Evolutionary conservation across 176 grass and related monocot genomes (phyloP).

Genomic region (Bolboschoenus planiculmis): DNA sequence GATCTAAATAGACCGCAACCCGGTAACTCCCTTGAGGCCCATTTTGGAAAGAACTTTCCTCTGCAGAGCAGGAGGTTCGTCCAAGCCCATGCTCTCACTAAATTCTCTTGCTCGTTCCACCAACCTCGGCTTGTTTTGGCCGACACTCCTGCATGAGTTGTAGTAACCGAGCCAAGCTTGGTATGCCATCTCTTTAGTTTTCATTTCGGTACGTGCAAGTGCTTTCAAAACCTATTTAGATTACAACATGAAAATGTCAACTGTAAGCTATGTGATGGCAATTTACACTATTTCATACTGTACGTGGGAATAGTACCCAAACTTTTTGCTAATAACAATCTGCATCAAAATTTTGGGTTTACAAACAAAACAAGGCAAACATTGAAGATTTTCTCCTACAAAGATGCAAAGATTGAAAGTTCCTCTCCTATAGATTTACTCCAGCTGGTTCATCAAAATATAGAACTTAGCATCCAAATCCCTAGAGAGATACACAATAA

Average conservation of each 20-base stretch:
- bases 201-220: conserved; percentile 45
- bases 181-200: conserved; percentile 72
- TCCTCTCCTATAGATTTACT: not conserved
- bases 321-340: not conserved
- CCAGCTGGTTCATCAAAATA: not conserved
- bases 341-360: not conserved
- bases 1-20: conserved; percentile 35
- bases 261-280: not conserved
- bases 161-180: conserved; percentile 97
- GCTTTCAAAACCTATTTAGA: conserved; percentile 48
- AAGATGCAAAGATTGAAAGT: not conserved
- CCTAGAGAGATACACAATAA: not conserved
- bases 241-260: conserved; percentile 9
- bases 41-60: conserved; percentile 73
- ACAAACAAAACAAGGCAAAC: not conserved
- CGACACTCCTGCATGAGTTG: conserved; percentile 55
- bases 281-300: not conserved
- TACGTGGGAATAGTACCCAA: not conserved
- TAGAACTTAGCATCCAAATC: not conserved
- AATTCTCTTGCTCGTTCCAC: conserved; percentile 74
- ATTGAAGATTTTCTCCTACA: not conserved
- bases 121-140: conserved; percentile 58
- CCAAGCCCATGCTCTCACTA: conserved; percentile 79
- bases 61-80: conserved; percentile 54
- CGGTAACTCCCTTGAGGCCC: conserved; percentile 63